Evolutionary conservation across 2,329 filamentous ascomycete genomes (phyloP).

Genomic region (Aspergillus pseudoviridinutans): DNA sequence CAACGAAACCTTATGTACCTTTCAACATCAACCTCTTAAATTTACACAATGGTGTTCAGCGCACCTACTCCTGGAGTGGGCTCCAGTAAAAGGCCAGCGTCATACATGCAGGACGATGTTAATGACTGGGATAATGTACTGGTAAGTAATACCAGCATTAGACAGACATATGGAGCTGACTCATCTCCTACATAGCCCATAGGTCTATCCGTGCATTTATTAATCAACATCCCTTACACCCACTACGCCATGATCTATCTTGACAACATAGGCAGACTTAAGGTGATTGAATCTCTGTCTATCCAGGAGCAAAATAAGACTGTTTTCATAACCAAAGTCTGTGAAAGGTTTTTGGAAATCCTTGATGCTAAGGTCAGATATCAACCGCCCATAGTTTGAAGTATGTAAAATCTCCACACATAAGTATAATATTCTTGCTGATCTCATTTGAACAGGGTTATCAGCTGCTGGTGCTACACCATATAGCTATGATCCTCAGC

Average conservation of each 20-base stretch:
- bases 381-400: conserved; percentile 23
- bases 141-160: conserved; percentile 16
- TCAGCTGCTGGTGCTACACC: conserved; percentile 15
- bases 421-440: background rate
- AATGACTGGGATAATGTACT: conserved; percentile 28
- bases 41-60: conserved; percentile 28
- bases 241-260: too few species aligned
- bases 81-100: conserved; percentile 29
- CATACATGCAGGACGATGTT: conserved; percentile 24
- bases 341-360: too few species aligned
- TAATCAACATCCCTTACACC: too few species aligned
- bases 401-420: conserved; percentile 18
- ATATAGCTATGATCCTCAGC: conserved; percentile 10
- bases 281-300: too few species aligned
- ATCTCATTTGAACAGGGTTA: background rate
- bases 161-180: background rate
- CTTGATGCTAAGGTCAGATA: too few species aligned
- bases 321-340: too few species aligned
- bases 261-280: too few species aligned
- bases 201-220: too few species aligned
- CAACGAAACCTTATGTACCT: conserved; percentile 2
- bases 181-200: too few species aligned
- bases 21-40: background rate
- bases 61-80: conserved; percentile 21
- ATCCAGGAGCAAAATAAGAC: too few species aligned